Percentiles rank a stretch among this genome's conserved stretches.
These are phyloP conservation scores for Coemansia sp. DNA, from an alignment of 192 early-diverging fungal species.

Conservation along the genomic window DNA sequence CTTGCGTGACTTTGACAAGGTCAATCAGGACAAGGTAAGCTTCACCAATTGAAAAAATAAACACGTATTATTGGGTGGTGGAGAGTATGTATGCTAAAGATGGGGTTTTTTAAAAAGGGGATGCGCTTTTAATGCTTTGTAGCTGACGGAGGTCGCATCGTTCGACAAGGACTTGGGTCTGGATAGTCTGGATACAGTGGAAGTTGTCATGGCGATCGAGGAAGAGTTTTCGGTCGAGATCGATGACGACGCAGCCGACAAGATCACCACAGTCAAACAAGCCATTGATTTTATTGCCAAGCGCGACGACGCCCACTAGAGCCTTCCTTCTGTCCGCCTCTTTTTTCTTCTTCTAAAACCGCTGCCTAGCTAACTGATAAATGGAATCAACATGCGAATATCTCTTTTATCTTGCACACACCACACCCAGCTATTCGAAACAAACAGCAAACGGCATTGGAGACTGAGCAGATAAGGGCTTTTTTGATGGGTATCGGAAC, in stretches of 20 bases:
- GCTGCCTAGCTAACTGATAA: no score
- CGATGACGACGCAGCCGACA: slow-evolving; percentile 94
- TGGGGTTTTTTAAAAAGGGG: no score
- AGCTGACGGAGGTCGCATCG: slow-evolving; percentile 82
- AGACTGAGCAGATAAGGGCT: no score
- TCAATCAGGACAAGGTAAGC: slow-evolving; percentile 84
- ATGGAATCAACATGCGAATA: no score
- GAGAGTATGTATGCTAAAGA: no score
- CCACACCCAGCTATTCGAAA: no score
- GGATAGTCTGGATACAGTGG: slow-evolving; percentile 96
- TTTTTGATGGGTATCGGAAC: no score
- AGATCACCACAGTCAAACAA: slow-evolving; percentile 84
- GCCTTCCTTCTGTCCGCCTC: neutral
- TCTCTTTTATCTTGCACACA: no score
- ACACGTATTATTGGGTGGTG: no score
- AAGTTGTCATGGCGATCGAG: slow-evolving; percentile 99
- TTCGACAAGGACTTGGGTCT: slow-evolving; percentile 94
- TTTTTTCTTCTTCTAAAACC: no score
- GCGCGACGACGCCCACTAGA: slow-evolving; percentile 71
- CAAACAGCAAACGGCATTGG: no score
- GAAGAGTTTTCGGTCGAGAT: slow-evolving; percentile 99
- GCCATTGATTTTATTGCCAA: slow-evolving; percentile 83
- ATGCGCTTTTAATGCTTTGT: no score
- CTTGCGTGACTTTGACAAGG: slow-evolving; percentile 95
- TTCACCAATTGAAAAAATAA: neutral